phyloP scores from a whole-genome alignment of 2,329 filamentous ascomycete species.

The Aspergillus ochraceus region DNA sequence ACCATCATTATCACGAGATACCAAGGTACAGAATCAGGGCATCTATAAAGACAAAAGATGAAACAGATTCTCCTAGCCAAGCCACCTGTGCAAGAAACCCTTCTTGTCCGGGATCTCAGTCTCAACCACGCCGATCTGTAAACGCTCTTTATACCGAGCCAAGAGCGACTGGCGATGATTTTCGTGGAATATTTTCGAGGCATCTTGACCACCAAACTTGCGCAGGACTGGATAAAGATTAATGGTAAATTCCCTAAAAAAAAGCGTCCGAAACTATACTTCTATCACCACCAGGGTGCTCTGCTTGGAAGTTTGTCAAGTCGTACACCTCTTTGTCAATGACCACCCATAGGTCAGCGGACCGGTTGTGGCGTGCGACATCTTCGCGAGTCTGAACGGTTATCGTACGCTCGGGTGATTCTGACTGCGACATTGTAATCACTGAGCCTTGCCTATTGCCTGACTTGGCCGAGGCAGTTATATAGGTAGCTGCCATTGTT shows the following conservation, averaged over 20 bases:
- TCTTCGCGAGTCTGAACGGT: neutral
- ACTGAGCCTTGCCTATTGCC: neutral
- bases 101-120: neutral
- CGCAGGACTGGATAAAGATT: slow-evolving; percentile 1
- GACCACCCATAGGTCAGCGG: slow-evolving; percentile 19
- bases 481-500: neutral
- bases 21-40: no score
- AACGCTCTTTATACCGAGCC: slow-evolving; percentile 1
- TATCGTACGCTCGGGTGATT: neutral
- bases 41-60: no score
- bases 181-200: slow-evolving; percentile 4
- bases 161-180: slow-evolving; percentile 3
- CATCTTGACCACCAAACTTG: slow-evolving; percentile 4
- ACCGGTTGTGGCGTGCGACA: slow-evolving; percentile 7
- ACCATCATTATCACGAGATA: no score
- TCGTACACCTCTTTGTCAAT: slow-evolving; percentile 21
- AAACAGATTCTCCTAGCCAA: neutral
- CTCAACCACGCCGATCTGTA: slow-evolving; percentile 3
- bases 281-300: slow-evolving; percentile 19
- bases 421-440: neutral
- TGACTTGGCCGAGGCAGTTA: neutral
- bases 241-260: no score
- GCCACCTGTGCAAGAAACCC: neutral
- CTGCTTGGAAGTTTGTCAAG: slow-evolving; percentile 20
- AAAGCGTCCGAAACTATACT: neutral